A percentile compares a stretch with the other conserved stretches of the same genome.
Evolutionary conservation across 257 asterid species (phyloP).

Genomic region (Capsicum chinense): DNA sequence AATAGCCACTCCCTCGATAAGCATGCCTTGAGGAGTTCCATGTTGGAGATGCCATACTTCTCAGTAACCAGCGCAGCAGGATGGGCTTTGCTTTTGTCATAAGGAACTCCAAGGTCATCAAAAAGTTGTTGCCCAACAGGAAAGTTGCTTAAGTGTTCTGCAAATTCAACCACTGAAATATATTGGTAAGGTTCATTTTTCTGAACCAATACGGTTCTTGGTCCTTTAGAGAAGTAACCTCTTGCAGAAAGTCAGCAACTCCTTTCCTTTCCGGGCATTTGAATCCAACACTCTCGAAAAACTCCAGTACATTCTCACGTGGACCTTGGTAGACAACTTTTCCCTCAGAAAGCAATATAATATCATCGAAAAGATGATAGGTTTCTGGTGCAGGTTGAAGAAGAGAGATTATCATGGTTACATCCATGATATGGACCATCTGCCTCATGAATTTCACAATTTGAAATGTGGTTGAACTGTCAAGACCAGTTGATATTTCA

Average conservation of each 20-base stretch:
- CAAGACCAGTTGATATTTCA: constrained; percentile 97
- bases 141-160: constrained; percentile 61
- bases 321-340: constrained; percentile 87
- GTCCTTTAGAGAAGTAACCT: constrained; percentile 86
- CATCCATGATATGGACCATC: constrained; percentile 93
- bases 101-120: constrained; percentile 72
- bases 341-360: constrained; percentile 85
- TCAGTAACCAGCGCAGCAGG: constrained; percentile 93
- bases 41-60: constrained; percentile 80
- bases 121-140: constrained; percentile 64
- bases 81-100: constrained; percentile 65
- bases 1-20: constrained; percentile 87
- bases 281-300: constrained; percentile 83
- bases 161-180: constrained; percentile 71
- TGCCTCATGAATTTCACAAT: constrained; percentile 84
- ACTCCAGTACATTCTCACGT: constrained; percentile 78
- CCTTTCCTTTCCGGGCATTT: constrained; percentile 94
- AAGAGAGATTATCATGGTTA: constrained; percentile 90
- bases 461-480: constrained; percentile 92
- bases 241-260: constrained; percentile 94
- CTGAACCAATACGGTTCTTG: constrained; percentile 89
- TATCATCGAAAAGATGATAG: constrained; percentile 84
- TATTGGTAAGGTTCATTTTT: constrained; percentile 64
- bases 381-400: constrained; percentile 98
- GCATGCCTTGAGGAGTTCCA: constrained; percentile 77